Evolutionary conservation across 345 rosid genomes (phyloP), one percentile per base, ranked within the genome.

Genomic region (Gossypium rotundifolium): DNA sequence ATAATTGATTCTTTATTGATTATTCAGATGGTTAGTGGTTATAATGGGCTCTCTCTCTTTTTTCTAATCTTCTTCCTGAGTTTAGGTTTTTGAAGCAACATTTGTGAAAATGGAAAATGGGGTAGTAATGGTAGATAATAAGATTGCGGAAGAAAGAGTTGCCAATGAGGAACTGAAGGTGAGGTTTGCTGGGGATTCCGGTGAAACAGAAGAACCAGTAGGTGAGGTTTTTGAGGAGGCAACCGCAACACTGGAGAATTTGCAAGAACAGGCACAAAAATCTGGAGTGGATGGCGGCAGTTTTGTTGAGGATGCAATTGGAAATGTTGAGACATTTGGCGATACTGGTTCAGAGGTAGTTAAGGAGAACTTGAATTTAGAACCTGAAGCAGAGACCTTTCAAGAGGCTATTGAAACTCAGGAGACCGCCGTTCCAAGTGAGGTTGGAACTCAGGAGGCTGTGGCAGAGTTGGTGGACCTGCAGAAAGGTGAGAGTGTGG

Each of bases 171-270:
- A 75, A 38, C 78, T 51, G 29, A 81, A 76, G 75, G 85, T 81
- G 75, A 78, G 59, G 76, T 79, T 29, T 52, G 72, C 25, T 55
- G 74, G 57, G 70, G 81, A 44, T 59, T 72, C 82, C 75, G 82
- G 60, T 81, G 86, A 80, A 73, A 33, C 25, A 0, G 78, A 20
- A 60, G 91, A 75, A 52, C 46, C 18, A 18, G 94, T 85, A 70
- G 94, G 85, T 2, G 98, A 91, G 79, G 83, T 87, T 65, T 92
- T 92, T 74, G 87, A 84, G 83, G 97, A 90, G 86, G 93, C 90
- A 2, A 55, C 80, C 75, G 97, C 80, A 74, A 73, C 88, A 22
- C 76, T 60, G 7, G 81, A 88, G 71, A 71, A 70, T 65, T 79
- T 79, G 65, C 77, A 7, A 53, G 86, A 80, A 17, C 78, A 52